Percentiles rank a stretch among this genome's conserved stretches.
Evolutionary conservation across 495 filamentous ascomycete genomes (phyloP).

Genomic region (Barbatosphaeria neglecta): DNA sequence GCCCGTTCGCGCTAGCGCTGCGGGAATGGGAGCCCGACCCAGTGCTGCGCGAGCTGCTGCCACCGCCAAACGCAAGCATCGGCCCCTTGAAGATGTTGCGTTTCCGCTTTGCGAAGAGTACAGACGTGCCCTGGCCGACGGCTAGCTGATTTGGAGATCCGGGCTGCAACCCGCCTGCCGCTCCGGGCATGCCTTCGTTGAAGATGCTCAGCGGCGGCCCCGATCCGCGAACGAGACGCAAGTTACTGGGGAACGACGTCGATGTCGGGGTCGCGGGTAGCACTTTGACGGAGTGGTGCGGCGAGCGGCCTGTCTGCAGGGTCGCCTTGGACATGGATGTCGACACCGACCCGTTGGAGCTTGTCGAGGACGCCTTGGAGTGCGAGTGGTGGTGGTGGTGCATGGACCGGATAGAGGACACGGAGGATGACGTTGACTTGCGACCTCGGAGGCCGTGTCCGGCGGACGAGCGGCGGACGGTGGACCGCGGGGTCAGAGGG

Average conservation of each 20-base stretch:
- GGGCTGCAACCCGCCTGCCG: conserved; percentile 20
- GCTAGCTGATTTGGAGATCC: conserved; percentile 36
- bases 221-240: conserved; percentile 62
- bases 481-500: conserved; percentile 77
- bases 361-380: conserved; percentile 89
- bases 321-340: conserved; percentile 56
- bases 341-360: conserved; percentile 63
- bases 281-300: conserved; percentile 86
- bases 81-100: conserved; percentile 84
- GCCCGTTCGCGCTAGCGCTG: conserved; percentile 39
- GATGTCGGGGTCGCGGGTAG: conserved; percentile 82
- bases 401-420: conserved; percentile 85
- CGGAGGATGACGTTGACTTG: conserved; percentile 92
- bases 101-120: conserved; percentile 87
- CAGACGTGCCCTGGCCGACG: conserved; percentile 10
- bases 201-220: conserved; percentile 32
- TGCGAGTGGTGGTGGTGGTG: conserved; percentile 89
- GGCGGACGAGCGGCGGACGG: conserved; percentile 63
- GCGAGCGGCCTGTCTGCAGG: conserved; percentile 51
- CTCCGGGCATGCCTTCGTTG: conserved; percentile 36
- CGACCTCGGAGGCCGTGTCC: conserved; percentile 59
- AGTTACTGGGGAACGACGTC: conserved; percentile 71
- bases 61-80: conserved; percentile 37
- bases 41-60: conserved; percentile 21
- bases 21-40: conserved; percentile 29